Conservation (phyloP, 495 filamentous ascomycete genomes). For the Tetracladium marchalianum region DNA sequence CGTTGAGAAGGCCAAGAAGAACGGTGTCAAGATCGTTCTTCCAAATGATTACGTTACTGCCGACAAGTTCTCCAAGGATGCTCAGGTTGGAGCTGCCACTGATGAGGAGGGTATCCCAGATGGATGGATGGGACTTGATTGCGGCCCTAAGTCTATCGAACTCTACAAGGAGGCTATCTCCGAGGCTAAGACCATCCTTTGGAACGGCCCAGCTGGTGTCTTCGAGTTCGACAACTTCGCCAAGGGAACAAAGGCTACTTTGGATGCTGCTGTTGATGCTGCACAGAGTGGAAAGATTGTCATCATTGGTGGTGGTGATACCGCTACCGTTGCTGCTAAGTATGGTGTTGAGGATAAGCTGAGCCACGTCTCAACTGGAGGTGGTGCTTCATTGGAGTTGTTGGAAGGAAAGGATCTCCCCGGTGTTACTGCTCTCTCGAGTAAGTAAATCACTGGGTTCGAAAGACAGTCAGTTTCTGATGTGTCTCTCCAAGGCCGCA, state of each 20-base stretch:
- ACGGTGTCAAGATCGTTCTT: constrained; percentile 88
- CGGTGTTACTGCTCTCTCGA: constrained; percentile 87
- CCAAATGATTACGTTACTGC: constrained; percentile 93
- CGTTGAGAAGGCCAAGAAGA: constrained; percentile 91
- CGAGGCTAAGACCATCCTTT: constrained; percentile 91
- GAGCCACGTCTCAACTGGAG: constrained; percentile 95
- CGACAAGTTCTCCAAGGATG: constrained; percentile 86
- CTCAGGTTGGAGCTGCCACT: constrained; percentile 69
- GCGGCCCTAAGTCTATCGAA: constrained; percentile 77
- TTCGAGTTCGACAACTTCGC: constrained; percentile 96
- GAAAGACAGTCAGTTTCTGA: constrained; percentile 17
- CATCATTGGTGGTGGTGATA: constrained; percentile 98
- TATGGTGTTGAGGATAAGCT: constrained; percentile 92
- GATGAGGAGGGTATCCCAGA: constrained; percentile 88
- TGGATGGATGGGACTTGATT: constrained; percentile 95
- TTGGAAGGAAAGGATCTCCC: constrained; percentile 96
- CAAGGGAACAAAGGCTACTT: constrained; percentile 77
- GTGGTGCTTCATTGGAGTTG: constrained; percentile 89
- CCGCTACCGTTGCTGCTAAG: constrained; percentile 95
- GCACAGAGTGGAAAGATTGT: constrained; percentile 77
- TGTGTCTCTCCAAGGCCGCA: constrained; percentile 20
- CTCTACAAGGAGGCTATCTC: constrained; percentile 77
- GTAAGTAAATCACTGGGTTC: constrained; percentile 47
- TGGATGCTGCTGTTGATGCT: constrained; percentile 76
- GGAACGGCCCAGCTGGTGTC: constrained; percentile 95